Conservation (phyloP, 352 stramenopile species). For the Phytophthora quininea region DNA sequence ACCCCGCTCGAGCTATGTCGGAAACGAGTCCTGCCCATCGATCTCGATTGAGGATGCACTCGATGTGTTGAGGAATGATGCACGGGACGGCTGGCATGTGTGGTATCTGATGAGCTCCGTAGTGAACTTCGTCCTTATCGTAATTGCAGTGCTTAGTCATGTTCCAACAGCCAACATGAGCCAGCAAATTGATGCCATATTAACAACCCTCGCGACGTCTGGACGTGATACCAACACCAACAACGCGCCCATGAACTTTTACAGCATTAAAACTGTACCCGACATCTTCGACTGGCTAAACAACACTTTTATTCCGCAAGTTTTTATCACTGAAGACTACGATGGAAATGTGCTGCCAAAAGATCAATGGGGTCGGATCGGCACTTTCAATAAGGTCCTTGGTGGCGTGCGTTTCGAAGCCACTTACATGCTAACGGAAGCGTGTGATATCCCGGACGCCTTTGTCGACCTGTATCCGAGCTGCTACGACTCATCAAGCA, state of each 20-base stretch:
- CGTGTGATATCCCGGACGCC: slow-evolving; percentile 21
- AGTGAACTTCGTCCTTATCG: background rate
- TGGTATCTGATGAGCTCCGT: no score
- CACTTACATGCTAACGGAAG: slow-evolving; percentile 6
- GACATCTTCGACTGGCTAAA: slow-evolving; percentile 55
- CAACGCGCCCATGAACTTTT: slow-evolving; percentile 35
- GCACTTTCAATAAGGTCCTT: slow-evolving; percentile 43
- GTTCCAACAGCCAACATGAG: slow-evolving; percentile 43
- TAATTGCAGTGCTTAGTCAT: slow-evolving; percentile 51
- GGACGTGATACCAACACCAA: background rate
- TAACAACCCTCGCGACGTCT: slow-evolving; percentile 31
- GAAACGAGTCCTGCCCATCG: no score
- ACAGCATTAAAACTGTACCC: slow-evolving; percentile 33
- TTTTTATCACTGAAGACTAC: slow-evolving; percentile 57
- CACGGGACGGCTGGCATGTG: no score
- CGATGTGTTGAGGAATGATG: no score
- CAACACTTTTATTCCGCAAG: slow-evolving; percentile 41
- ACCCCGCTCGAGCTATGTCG: no score
- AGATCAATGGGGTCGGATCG: slow-evolving; percentile 35
- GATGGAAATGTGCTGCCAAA: slow-evolving; percentile 35
- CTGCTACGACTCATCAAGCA: slow-evolving; percentile 32
- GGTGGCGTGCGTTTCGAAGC: slow-evolving; percentile 41
- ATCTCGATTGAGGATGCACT: no score
- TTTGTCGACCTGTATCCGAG: slow-evolving; percentile 33
- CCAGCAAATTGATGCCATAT: slow-evolving; percentile 38